Base-by-base conservation (phyloP, 176 grass and related monocot genomes). In the Avena atlantica region DNA sequence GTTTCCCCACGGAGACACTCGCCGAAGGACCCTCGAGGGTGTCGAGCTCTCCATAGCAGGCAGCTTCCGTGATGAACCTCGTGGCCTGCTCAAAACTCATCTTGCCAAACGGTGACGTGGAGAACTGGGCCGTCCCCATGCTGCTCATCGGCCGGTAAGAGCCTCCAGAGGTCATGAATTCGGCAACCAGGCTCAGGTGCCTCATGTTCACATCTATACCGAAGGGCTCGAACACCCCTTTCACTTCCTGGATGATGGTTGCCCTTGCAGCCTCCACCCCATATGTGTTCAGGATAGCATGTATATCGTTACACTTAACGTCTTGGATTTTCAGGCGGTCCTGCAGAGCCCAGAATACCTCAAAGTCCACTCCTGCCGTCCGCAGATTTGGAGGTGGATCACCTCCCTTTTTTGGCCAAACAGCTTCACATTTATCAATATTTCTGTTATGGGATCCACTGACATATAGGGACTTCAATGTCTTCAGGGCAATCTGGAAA, bases 111-210 rank as follows among this genome's bases (percentile, higher is more conserved):
- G 96, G 96, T 4, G 92, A 96, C 9, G 96, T 98, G 79, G 71
- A 91, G 75, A 85, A 93, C 64, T 88, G 86, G 12, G 87, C 88
- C 59, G 93, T 94, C 57, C 96, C 92, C 0, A 90, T 8, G 64
- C 92, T 82, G 83, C 76, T 98, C 93, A 96, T 88, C 0, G 96
- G 88, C 20, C 93, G 86, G 84, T 93, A 98, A 2, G 93, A 92
- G 2, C 96, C 96, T 12, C 94, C 87, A 7, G 91, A 94, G 17
- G 96, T 94, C 96, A 98, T 98, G 90, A 91, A 98, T 68, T 98
- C 93, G 0, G 96, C 93, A 16, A 94, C 92, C 79, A 96, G 69
- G 45, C 76, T 93, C 24, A 98, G 87, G 67, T 98, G 96, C 79
- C 96, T 88, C 20, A 21, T 81, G 85, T 98, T 75, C 31, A 98